These are phyloP conservation scores for Boechera stricta DNA, from an alignment of 345 rosid species.

Conservation along the genomic window DNA sequence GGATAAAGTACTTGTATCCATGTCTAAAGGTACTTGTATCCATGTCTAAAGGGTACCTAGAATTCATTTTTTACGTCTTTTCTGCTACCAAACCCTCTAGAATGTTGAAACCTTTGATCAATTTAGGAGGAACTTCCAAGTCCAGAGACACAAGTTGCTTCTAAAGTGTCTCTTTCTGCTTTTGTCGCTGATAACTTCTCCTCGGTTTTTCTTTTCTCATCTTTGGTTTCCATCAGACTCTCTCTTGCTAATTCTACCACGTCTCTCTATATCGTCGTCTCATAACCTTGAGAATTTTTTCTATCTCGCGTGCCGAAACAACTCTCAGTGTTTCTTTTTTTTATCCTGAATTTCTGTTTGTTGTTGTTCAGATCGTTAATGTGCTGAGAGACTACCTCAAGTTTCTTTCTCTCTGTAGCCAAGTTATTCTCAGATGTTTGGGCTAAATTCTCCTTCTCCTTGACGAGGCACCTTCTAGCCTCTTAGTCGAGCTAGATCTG, in stretches of 20 bases:
- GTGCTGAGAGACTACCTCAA: constrained; percentile 50
- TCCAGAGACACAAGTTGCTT: constrained; percentile 54
- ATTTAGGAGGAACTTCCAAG: constrained; percentile 41
- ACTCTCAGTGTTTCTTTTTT: constrained; percentile 48
- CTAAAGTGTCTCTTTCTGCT: constrained; percentile 54
- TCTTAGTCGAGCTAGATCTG: no score
- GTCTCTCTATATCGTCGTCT: constrained; percentile 46
- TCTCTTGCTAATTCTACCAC: constrained; percentile 47
- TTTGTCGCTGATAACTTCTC: constrained; percentile 44
- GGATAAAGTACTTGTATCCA: constrained; percentile 6
- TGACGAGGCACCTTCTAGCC: neutral
- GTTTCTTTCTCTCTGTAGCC: constrained; percentile 53
- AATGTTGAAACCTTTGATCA: constrained; percentile 47
- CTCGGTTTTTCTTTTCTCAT: constrained; percentile 53
- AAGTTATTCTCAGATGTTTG: constrained; percentile 50
- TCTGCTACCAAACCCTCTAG: constrained; percentile 56
- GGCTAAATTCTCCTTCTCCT: constrained; percentile 58
- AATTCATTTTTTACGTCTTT: constrained; percentile 48
- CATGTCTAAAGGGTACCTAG: constrained; percentile 52
- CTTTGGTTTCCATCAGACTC: constrained; percentile 47
- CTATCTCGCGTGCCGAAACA: constrained; percentile 49
- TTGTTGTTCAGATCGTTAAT: constrained; percentile 50
- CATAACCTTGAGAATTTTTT: constrained; percentile 47
- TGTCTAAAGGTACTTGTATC: no score
- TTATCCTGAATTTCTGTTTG: constrained; percentile 43